phyloP scores from a whole-genome alignment of 2,329 filamentous ascomycete genomes.

The Trichoderma sp. region DNA sequence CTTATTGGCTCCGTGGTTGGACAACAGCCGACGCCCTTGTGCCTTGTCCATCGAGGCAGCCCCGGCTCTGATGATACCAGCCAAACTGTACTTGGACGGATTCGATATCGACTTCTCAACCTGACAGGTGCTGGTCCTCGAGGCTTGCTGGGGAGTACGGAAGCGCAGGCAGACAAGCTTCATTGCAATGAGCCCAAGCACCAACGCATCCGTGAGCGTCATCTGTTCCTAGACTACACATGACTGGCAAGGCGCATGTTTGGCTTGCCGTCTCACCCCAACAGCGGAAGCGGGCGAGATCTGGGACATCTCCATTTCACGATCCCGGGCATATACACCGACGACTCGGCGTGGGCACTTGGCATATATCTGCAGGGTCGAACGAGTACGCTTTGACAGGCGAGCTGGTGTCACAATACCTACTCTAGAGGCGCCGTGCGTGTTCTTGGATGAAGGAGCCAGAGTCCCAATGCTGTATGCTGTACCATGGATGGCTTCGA shows the following conservation, averaged over 20 bases:
- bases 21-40: conserved; percentile 23
- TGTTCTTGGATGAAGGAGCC: background rate
- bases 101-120: background rate
- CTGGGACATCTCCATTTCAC: conserved; percentile 16
- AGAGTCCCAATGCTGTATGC: background rate
- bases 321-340: conserved; percentile 10
- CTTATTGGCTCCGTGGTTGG: conserved; percentile 25
- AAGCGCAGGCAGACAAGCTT: background rate
- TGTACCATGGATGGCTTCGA: conserved; percentile 6
- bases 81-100: background rate
- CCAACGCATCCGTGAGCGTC: background rate
- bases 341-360: background rate
- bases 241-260: conserved; percentile 1
- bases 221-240: background rate
- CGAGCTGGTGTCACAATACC: conserved; percentile 18
- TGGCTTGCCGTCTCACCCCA: conserved; percentile 10
- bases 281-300: conserved; percentile 9
- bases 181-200: background rate
- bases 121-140: background rate
- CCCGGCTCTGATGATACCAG: background rate
- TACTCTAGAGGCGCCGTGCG: background rate
- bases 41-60: background rate
- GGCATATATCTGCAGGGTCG: background rate
- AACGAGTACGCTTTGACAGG: conserved; percentile 20
- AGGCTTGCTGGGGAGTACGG: background rate